phyloP scores from a whole-genome alignment of 2,329 filamentous ascomycete genomes.

The Diplodia intermedia region DNA sequence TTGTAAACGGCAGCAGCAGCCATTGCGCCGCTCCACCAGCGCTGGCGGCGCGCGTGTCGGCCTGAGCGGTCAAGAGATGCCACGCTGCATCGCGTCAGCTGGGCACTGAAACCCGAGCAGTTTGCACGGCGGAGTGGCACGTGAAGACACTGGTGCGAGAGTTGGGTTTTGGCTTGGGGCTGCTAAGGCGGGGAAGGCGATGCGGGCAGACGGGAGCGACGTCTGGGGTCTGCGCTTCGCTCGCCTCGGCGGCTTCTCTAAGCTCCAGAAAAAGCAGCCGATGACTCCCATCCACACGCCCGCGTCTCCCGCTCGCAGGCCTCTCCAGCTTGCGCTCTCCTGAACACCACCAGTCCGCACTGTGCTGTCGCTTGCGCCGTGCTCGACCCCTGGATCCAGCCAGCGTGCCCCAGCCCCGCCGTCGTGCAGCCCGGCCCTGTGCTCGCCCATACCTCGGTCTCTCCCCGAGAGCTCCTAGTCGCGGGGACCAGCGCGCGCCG shows the following conservation, averaged over 20 bases:
- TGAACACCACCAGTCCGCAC: conserved; percentile 6
- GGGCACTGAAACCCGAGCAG: neutral
- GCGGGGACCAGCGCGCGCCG: conserved; percentile 9
- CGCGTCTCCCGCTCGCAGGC: neutral
- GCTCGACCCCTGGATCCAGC: neutral
- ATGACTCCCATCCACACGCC: conserved; percentile 27
- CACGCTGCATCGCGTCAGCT: neutral
- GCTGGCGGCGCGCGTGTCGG: neutral
- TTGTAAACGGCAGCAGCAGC: neutral
- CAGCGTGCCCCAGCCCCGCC: conserved; percentile 12
- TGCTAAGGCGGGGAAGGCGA: conserved; percentile 22
- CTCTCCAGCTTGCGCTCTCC: conserved; percentile 17
- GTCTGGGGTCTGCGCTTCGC: conserved; percentile 23
- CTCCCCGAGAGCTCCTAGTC: conserved; percentile 20
- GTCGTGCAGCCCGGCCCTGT: conserved; percentile 14
- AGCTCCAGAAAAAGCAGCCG: conserved; percentile 30
- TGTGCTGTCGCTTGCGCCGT: conserved; percentile 11
- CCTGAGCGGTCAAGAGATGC: neutral
- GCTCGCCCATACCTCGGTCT: conserved; percentile 29
- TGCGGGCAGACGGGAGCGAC: conserved; percentile 32
- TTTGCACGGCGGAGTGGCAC: neutral
- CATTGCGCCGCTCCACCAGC: neutral
- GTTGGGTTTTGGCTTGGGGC: neutral
- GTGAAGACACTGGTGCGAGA: conserved; percentile 3
- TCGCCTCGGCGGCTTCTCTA: conserved; percentile 23